These are phyloP conservation scores for Thalassiosira mediterranea DNA, from an alignment of 352 stramenopile species.

Conservation along the genomic window DNA sequence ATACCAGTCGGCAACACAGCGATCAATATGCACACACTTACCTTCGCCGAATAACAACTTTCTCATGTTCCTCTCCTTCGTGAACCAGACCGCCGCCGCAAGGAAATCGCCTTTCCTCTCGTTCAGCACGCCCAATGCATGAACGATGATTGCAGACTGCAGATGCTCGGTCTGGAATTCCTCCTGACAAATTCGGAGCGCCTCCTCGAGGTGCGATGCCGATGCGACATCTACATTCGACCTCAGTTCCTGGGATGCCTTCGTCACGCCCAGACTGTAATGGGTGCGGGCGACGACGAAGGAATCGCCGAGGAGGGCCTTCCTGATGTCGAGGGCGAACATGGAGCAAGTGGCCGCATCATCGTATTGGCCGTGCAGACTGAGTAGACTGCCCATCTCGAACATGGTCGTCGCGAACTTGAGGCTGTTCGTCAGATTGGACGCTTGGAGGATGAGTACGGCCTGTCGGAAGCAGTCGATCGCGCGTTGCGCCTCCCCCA, in stretches of 20 bases:
- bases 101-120: constrained; percentile 59
- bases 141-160: constrained; percentile 53
- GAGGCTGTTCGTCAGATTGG: constrained; percentile 24
- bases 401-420: constrained; percentile 49
- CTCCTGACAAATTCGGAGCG: constrained; percentile 45
- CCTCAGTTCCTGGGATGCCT: constrained; percentile 46
- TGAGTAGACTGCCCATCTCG: constrained; percentile 52
- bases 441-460: constrained; percentile 23
- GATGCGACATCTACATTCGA: background rate
- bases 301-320: constrained; percentile 45
- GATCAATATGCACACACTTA: constrained; percentile 11
- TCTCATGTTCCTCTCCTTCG: constrained; percentile 45
- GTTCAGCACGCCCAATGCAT: constrained; percentile 55
- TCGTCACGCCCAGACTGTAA: constrained; percentile 60
- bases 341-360: constrained; percentile 49
- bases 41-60: constrained; percentile 55
- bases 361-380: constrained; percentile 31
- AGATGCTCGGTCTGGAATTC: constrained; percentile 39
- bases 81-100: constrained; percentile 54
- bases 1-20: background rate
- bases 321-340: constrained; percentile 45
- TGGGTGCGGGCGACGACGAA: constrained; percentile 56
- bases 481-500: constrained; percentile 33
- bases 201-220: constrained; percentile 43
- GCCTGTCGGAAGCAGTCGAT: constrained; percentile 49